Evolutionary conservation across 352 stramenopile genomes (phyloP).

Genomic region (Globisporangium orthogonon): DNA sequence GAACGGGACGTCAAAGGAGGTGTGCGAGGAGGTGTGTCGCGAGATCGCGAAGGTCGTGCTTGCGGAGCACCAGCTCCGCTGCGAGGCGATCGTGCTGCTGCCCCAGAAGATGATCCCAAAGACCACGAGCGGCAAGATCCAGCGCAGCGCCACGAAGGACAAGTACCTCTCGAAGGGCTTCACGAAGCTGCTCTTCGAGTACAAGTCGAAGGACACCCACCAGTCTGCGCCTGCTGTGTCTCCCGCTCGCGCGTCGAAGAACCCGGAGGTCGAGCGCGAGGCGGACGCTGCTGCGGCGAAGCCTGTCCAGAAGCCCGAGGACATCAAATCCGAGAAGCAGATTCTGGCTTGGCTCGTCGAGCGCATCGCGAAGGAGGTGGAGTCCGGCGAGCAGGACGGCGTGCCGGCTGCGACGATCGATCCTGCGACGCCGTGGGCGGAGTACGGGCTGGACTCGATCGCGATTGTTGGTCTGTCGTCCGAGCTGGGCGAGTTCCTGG

Average conservation of each 20-base stretch:
- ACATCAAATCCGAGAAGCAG: slow-evolving; percentile 55
- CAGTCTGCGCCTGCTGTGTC: slow-evolving; percentile 8
- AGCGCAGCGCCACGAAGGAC: slow-evolving; percentile 57
- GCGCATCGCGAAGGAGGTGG: slow-evolving; percentile 44
- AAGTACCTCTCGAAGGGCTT: slow-evolving; percentile 44
- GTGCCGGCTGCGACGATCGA: slow-evolving; percentile 28
- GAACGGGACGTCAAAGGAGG: slow-evolving; percentile 46
- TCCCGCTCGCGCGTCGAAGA: background rate
- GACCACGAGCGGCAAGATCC: slow-evolving; percentile 84
- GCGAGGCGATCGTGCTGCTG: slow-evolving; percentile 68
- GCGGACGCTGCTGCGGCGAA: slow-evolving; percentile 6
- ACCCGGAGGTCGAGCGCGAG: slow-evolving; percentile 9
- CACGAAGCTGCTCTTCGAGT: slow-evolving; percentile 43
- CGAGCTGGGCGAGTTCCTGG: slow-evolving; percentile 58
- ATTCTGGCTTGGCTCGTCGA: slow-evolving; percentile 71
- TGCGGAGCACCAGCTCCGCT: slow-evolving; percentile 64
- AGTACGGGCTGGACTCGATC: slow-evolving; percentile 61
- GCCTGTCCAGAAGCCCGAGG: slow-evolving; percentile 15
- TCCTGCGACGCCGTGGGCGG: slow-evolving; percentile 50
- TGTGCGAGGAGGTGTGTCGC: slow-evolving; percentile 43
- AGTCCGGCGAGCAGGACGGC: slow-evolving; percentile 8
- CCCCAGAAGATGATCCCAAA: slow-evolving; percentile 69
- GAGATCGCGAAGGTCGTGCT: slow-evolving; percentile 65
- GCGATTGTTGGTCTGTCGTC: slow-evolving; percentile 60
- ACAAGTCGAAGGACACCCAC: slow-evolving; percentile 30